Evolutionary conservation across 1,139 yeast genomes (phyloP).

Genomic region (Cylindricascospora bacillispora): DNA sequence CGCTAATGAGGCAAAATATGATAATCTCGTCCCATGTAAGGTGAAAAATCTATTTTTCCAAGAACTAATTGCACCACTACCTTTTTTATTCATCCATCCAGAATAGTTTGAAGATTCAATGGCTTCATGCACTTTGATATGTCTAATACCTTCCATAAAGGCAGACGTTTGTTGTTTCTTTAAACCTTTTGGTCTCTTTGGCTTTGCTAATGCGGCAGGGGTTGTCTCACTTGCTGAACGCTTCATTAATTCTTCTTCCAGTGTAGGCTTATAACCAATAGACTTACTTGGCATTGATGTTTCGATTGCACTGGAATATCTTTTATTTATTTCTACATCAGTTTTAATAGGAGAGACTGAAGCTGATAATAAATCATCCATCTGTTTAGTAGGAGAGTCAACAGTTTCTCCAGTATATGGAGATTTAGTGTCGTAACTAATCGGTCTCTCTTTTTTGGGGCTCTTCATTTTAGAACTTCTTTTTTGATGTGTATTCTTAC

Average conservation of each 20-base stretch:
- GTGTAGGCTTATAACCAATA: not conserved
- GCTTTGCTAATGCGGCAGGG: constrained; percentile 2
- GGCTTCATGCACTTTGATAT: constrained; percentile 67
- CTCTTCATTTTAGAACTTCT: too few species aligned
- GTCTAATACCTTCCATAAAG: constrained; percentile 81
- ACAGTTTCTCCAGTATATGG: constrained; percentile 2
- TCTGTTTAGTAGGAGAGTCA: constrained; percentile 1
- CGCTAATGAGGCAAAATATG: constrained; percentile 65
- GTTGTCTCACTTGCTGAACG: constrained; percentile 2
- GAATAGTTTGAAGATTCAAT: constrained; percentile 60
- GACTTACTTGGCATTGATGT: not conserved
- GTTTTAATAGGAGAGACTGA: not conserved
- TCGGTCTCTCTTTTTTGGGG: too few species aligned
- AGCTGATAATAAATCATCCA: not conserved
- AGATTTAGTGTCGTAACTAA: constrained; percentile 4
- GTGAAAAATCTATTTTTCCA: constrained; percentile 91
- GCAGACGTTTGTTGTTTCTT: constrained; percentile 70
- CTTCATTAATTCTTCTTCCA: constrained; percentile 2
- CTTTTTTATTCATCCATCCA: constrained; percentile 96
- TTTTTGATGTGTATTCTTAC: too few species aligned
- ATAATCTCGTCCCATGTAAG: constrained; percentile 81
- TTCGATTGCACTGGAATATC: not conserved
- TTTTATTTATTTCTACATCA: not conserved
- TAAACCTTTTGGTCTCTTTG: constrained; percentile 9
- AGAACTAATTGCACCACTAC: constrained; percentile 65